phyloP scores from a whole-genome alignment of 768 basidiomycete genomes.

The Amylocystis lapponica region DNA sequence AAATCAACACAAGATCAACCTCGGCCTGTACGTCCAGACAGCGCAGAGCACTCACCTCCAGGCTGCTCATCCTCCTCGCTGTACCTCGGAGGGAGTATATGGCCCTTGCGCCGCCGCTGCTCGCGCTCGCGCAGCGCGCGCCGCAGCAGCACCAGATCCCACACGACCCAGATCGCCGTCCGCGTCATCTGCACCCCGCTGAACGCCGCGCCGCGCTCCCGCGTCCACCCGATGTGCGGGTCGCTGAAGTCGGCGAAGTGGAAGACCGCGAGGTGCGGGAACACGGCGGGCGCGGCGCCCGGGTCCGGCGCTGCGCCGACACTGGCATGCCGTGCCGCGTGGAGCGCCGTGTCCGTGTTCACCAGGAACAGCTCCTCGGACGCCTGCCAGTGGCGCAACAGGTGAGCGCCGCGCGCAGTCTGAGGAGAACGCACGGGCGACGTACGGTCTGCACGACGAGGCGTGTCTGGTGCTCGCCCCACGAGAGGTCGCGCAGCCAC shows the following conservation, averaged over 20 bases:
- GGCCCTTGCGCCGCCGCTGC: neutral
- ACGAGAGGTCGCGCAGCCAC: conserved; percentile 13
- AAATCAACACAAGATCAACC: neutral
- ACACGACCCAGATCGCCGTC: conserved; percentile 17
- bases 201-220: conserved; percentile 6
- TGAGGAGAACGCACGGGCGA: neutral
- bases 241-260: conserved; percentile 15
- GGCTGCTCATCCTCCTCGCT: neutral
- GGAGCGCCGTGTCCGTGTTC: conserved; percentile 9
- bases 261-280: conserved; percentile 1
- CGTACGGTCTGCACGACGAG: conserved; percentile 15
- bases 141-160: conserved; percentile 10
- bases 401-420: no score
- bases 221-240: conserved; percentile 1
- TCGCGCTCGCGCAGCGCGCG: conserved; percentile 1
- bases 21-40: neutral
- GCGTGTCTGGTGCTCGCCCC: conserved; percentile 13
- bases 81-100: neutral
- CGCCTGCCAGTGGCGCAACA: conserved; percentile 3
- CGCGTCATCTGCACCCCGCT: conserved; percentile 13
- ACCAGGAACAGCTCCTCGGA: conserved; percentile 16
- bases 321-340: no score
- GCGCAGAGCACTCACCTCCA: neutral
- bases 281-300: no score
- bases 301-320: no score